Evolutionary conservation across 352 stramenopile genomes (phyloP).

Genomic region (Globisporangium lucens): DNA sequence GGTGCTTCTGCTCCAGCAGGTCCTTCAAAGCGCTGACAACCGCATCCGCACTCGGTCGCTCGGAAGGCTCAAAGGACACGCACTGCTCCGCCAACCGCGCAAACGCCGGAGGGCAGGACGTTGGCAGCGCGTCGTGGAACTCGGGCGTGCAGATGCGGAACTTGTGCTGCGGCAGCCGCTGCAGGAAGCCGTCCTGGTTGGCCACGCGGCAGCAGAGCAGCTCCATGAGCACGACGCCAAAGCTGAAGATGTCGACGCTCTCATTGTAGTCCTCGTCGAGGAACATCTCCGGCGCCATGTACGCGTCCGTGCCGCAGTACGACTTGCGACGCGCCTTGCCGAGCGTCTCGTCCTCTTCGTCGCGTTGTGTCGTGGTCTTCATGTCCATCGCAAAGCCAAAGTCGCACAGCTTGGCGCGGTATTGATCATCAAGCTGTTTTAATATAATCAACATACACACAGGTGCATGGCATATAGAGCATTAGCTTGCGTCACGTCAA

Average conservation of each 20-base stretch:
- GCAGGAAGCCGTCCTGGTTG: slow-evolving; percentile 76
- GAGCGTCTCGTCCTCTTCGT: slow-evolving; percentile 23
- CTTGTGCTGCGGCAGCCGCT: slow-evolving; percentile 82
- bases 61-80: slow-evolving; percentile 70
- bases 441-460: background rate
- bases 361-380: slow-evolving; percentile 27
- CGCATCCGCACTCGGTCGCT: slow-evolving; percentile 47
- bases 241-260: slow-evolving; percentile 84
- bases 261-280: slow-evolving; percentile 84
- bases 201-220: slow-evolving; percentile 76
- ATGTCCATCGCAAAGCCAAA: slow-evolving; percentile 83
- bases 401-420: slow-evolving; percentile 78
- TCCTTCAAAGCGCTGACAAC: slow-evolving; percentile 47
- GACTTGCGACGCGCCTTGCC: slow-evolving; percentile 65
- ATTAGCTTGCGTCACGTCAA: background rate
- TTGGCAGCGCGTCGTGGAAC: slow-evolving; percentile 63
- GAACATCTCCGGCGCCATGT: slow-evolving; percentile 85
- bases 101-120: slow-evolving; percentile 53
- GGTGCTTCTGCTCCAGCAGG: slow-evolving; percentile 33
- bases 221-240: slow-evolving; percentile 86
- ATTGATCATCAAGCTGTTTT: slow-evolving; percentile 51
- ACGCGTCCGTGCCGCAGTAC: slow-evolving; percentile 84
- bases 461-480: background rate
- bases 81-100: slow-evolving; percentile 66
- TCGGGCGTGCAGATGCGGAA: slow-evolving; percentile 61